Conservation (phyloP, 1,284 basidiomycete species). For the Tremellales sp. region DNA sequence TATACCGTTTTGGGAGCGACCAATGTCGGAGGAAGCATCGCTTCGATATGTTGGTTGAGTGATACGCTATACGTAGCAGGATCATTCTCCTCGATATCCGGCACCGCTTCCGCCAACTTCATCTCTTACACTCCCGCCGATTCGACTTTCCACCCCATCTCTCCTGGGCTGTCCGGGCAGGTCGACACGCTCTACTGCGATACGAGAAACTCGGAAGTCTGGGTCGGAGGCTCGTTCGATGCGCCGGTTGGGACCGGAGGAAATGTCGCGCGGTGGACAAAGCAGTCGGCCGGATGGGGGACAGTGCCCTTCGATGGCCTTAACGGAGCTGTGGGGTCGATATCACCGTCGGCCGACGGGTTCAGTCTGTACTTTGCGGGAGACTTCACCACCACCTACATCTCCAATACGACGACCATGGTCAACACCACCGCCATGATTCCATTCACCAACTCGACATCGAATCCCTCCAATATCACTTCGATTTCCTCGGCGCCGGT, state of each 20-base stretch:
- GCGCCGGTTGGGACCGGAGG: conserved; percentile 50
- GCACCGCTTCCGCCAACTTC: conserved; percentile 30
- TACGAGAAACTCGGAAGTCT: conserved; percentile 62
- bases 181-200: conserved; percentile 82
- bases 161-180: conserved; percentile 56
- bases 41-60: conserved; percentile 37
- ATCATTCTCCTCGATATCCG: conserved; percentile 33
- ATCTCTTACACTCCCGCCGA: conserved; percentile 31
- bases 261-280: conserved; percentile 76
- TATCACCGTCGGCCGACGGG: conserved; percentile 67
- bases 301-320: conserved; percentile 78
- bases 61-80: conserved; percentile 44
- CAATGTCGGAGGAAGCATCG: conserved; percentile 39
- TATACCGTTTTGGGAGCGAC: conserved; percentile 33
- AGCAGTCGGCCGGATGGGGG: conserved; percentile 57
- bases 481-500: conserved; percentile 38
- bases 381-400: conserved; percentile 71
- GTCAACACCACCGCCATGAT: conserved; percentile 56
- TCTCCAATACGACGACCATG: conserved; percentile 56
- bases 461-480: conserved; percentile 61
- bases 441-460: conserved; percentile 61
- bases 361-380: conserved; percentile 81
- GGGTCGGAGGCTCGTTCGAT: conserved; percentile 77
- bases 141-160: conserved; percentile 22
- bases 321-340: conserved; percentile 71